Conservation (phyloP, 2,329 filamentous ascomycete genomes). For the Cercospora zeina region DNA sequence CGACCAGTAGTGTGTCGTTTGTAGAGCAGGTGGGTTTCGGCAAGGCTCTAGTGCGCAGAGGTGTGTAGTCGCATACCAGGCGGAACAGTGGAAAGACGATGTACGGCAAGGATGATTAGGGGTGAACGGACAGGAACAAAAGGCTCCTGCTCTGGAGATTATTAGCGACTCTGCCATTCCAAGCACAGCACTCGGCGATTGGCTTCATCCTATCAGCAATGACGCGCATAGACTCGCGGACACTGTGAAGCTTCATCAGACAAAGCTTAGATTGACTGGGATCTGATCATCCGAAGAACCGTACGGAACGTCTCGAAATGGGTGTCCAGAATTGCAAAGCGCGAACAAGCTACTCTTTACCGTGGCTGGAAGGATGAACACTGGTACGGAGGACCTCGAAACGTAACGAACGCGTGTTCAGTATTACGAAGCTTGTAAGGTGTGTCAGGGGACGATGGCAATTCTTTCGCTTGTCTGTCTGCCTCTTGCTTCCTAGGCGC, state of each 20-base stretch:
- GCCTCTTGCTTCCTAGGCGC: not conserved
- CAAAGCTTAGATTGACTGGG: not conserved
- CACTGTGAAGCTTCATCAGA: not conserved
- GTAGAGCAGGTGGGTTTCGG: not conserved
- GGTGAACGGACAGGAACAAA: not conserved
- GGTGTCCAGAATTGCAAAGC: not conserved
- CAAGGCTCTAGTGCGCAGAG: not conserved
- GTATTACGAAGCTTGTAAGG: not conserved
- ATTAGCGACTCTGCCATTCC: not conserved
- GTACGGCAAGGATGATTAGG: not conserved
- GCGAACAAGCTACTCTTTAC: not conserved
- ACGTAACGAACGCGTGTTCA: conserved; percentile 1
- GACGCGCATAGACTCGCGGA: not conserved
- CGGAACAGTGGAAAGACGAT: not conserved
- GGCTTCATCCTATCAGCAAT: not conserved
- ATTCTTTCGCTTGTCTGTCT: not conserved
- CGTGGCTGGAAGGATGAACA: not conserved
- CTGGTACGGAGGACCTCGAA: not conserved
- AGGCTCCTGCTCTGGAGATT: not conserved
- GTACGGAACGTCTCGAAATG: conserved; percentile 3
- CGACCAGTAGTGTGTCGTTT: not conserved
- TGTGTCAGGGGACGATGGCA: not conserved
- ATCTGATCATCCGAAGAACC: not conserved
- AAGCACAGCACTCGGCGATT: not conserved
- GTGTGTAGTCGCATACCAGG: not conserved